Percentiles rank a stretch among this genome's conserved stretches.
Conservation (phyloP, 768 basidiomycete species). For the Amanita rubescens region DNA sequence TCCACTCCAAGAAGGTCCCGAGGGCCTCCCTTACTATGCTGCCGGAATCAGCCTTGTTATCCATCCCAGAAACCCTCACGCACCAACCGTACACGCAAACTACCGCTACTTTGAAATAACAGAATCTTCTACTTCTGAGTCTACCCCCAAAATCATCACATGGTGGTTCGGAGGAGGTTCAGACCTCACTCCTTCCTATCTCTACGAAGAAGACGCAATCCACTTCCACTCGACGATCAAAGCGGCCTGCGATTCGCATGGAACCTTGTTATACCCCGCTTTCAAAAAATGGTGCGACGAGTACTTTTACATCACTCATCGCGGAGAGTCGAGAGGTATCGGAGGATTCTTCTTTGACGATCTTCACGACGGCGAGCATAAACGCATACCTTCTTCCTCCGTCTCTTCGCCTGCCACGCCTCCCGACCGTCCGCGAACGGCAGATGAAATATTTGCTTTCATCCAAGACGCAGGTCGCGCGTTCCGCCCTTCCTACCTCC, state of each 20-base stretch:
- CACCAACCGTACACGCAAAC: conserved; percentile 92
- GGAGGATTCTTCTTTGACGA: conserved; percentile 98
- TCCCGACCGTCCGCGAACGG: conserved; percentile 40
- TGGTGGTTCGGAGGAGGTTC: conserved; percentile 99
- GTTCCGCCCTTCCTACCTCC: conserved; percentile 87
- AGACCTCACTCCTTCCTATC: conserved; percentile 91
- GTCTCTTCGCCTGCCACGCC: conserved; percentile 17
- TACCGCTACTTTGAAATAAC: conserved; percentile 97
- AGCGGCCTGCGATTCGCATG: conserved; percentile 67
- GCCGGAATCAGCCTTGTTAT: conserved; percentile 90
- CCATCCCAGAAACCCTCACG: conserved; percentile 89
- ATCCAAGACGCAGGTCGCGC: conserved; percentile 65
- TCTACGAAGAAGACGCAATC: conserved; percentile 77
- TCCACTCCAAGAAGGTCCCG: conserved; percentile 52
- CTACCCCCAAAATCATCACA: conserved; percentile 52
- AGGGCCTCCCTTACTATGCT: conserved; percentile 85
- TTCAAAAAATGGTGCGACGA: conserved; percentile 98
- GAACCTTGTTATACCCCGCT: conserved; percentile 55
- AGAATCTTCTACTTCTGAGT: conserved; percentile 26
- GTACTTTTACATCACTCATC: conserved; percentile 91
- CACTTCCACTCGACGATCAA: conserved; percentile 85
- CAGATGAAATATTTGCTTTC: conserved; percentile 72
- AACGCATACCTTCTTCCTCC: conserved; percentile 43
- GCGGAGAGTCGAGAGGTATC: conserved; percentile 78
- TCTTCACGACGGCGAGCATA: conserved; percentile 58